Percentiles rank a stretch among this genome's conserved stretches.
Evolutionary conservation across 1,139 yeast genomes (phyloP).

Genomic region (Blastobotrys raffinosifermentans): DNA sequence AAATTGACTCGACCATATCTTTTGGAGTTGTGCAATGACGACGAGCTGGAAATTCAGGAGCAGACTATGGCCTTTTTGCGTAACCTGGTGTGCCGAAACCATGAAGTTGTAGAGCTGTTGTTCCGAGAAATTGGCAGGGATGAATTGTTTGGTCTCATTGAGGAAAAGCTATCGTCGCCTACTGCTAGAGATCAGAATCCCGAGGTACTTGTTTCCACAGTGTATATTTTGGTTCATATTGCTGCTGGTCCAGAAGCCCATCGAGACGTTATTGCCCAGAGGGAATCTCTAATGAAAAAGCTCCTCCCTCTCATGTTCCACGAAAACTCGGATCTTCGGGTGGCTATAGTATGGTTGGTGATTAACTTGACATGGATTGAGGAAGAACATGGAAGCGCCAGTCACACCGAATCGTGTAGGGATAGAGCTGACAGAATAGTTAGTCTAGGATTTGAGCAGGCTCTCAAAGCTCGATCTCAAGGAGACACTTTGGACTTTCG

Average conservation of each 20-base stretch:
- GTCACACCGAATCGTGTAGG: slow-evolving; percentile 19
- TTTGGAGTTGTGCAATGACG: slow-evolving; percentile 45
- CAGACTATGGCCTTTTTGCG: slow-evolving; percentile 68
- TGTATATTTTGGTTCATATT: slow-evolving; percentile 52
- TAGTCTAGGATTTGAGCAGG: slow-evolving; percentile 38
- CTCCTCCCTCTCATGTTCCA: slow-evolving; percentile 35
- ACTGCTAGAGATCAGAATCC: slow-evolving; percentile 14
- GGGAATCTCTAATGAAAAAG: slow-evolving; percentile 38
- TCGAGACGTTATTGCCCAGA: slow-evolving; percentile 41
- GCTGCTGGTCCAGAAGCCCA: slow-evolving; percentile 49
- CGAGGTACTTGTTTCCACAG: slow-evolving; percentile 39
- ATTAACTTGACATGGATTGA: slow-evolving; percentile 52
- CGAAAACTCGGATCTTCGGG: slow-evolving; percentile 39
- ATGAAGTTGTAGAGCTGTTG: slow-evolving; percentile 43
- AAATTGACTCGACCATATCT: slow-evolving; percentile 48
- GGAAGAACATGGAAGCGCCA: slow-evolving; percentile 28
- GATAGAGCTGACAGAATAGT: slow-evolving; percentile 27
- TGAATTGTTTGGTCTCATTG: slow-evolving; percentile 25
- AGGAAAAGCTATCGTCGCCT: slow-evolving; percentile 18
- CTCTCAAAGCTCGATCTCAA: slow-evolving; percentile 29
- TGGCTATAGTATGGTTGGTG: slow-evolving; percentile 54
- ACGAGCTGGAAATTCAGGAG: slow-evolving; percentile 52
- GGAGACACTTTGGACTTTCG: slow-evolving; percentile 41
- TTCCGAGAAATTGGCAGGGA: slow-evolving; percentile 35
- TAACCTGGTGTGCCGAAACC: slow-evolving; percentile 65